Evolutionary conservation across 129 eudicot genomes (phyloP), one percentile per base, ranked within the genome.

Genomic region (Pittosporum tobira): DNA sequence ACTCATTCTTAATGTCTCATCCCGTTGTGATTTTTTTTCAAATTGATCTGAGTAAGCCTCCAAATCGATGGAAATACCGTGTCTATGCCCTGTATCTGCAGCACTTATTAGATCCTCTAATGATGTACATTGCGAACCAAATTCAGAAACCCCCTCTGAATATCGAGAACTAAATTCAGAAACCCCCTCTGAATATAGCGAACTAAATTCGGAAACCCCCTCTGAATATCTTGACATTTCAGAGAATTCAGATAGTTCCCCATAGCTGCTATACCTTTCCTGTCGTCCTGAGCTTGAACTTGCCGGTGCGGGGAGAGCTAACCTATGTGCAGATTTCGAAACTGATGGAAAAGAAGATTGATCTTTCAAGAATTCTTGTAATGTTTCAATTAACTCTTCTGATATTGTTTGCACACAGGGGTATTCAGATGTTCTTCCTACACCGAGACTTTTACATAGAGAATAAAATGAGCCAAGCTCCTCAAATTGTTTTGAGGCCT

Each of bases 301-400:
- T 5, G 48, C 34, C n/a, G 61, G 19, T 22, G 72, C 46, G 9
- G 73, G 59, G 26, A 58, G 66, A 19, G 60, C 63, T 23, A 48
- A 56, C 53, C 44, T 55, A 26, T 19, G 49, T 1, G 57, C 60
- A 0, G 70, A 51, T 27, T 31, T 44, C 1, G 47, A 1, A 45
- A 48, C 38, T 5, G 76, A 31, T 1, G 77, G 57, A 29, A 78
- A 83, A 37, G 79, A 69, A 12, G 79, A 65, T 38, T 66, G 70
- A 55, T 83, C 85, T 51, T 77, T 87, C 75, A 87, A 71, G 40
- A 77, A 80, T 23, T 83, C 88, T 52, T 75, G 79, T 5, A 87
- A 57, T 12, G 96, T 76, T 50, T 72, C 77, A 1, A 83, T 51
- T 12, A 87, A 6, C 67, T 87, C 88, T 21, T 69, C 69, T 0